A percentile compares a stretch with the other conserved stretches of the same genome.
Evolutionary conservation across 108 stramenopile genomes (phyloP).

Genomic region (Mayamaea pseudoterrestris): DNA sequence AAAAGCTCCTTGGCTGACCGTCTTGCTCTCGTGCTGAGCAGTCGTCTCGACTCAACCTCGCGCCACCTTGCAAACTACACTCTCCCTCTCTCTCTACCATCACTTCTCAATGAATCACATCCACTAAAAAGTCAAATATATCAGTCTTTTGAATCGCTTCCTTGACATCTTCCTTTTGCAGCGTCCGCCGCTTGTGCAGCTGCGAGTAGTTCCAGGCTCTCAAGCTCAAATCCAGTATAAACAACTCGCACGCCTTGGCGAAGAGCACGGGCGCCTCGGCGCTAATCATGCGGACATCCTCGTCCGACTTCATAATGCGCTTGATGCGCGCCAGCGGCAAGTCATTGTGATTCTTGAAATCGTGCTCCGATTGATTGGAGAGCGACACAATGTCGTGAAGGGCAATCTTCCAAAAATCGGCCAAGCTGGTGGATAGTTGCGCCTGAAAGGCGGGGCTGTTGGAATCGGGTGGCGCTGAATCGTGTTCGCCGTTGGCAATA

Average conservation of each 20-base stretch:
- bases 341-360: slow-evolving; percentile 87
- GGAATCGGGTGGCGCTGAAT: slow-evolving; percentile 19
- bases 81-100: neutral
- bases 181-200: slow-evolving; percentile 66
- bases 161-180: slow-evolving; percentile 81
- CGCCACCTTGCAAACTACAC: too few species aligned
- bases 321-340: slow-evolving; percentile 95
- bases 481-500: neutral
- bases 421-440: slow-evolving; percentile 42
- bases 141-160: slow-evolving; percentile 81
- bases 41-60: too few species aligned
- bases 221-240: slow-evolving; percentile 94
- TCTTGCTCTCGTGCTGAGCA: too few species aligned
- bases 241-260: slow-evolving; percentile 98
- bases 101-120: slow-evolving; percentile 52
- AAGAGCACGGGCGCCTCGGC: slow-evolving; percentile 98
- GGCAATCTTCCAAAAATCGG: slow-evolving; percentile 63
- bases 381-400: slow-evolving; percentile 29
- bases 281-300: slow-evolving; percentile 92
- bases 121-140: slow-evolving; percentile 82
- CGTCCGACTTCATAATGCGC: slow-evolving; percentile 98
- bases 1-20: too few species aligned
- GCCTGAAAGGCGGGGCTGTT: slow-evolving; percentile 52
- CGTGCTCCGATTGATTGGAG: slow-evolving; percentile 62
- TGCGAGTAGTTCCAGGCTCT: slow-evolving; percentile 75